These are phyloP conservation scores for Cordyceps cicadae DNA, from an alignment of 2,329 filamentous ascomycete species.

Conservation along the genomic window DNA sequence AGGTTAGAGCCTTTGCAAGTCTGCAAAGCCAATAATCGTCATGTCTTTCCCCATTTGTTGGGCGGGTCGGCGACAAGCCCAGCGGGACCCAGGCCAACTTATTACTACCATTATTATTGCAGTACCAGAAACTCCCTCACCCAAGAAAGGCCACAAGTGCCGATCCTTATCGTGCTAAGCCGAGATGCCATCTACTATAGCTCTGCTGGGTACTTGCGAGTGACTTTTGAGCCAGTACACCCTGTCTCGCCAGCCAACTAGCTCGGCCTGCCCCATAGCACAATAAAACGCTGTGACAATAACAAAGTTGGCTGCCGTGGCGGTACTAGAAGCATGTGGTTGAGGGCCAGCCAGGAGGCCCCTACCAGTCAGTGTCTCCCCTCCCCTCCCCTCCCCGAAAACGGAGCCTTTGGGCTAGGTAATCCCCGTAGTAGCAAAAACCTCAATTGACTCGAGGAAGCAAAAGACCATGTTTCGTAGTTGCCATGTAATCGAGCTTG, in stretches of 20 bases:
- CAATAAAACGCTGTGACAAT: background rate
- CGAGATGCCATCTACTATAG: background rate
- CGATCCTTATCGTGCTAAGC: slow-evolving; percentile 10
- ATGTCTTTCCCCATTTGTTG: slow-evolving; percentile 4
- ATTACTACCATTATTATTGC: background rate
- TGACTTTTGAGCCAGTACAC: slow-evolving; percentile 13
- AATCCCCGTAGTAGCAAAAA: background rate
- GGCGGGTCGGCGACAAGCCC: slow-evolving; percentile 1
- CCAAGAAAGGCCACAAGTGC: background rate
- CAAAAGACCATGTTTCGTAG: background rate
- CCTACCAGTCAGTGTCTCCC: too few relatives aligned
- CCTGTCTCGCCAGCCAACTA: background rate
- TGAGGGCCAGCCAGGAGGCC: background rate
- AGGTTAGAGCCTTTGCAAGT: background rate
- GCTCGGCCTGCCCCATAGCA: background rate
- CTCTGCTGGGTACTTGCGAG: background rate
- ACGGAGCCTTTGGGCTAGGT: background rate
- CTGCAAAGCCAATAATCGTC: background rate
- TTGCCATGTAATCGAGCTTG: background rate
- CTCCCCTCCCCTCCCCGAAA: background rate
- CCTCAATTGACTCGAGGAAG: background rate
- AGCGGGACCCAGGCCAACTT: background rate
- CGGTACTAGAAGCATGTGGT: background rate
- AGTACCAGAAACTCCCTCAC: slow-evolving; percentile 6
- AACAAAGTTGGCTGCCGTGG: too few relatives aligned